Evolutionary conservation across 768 basidiomycete genomes (phyloP).

Genomic region (Baorangia bicolor): DNA sequence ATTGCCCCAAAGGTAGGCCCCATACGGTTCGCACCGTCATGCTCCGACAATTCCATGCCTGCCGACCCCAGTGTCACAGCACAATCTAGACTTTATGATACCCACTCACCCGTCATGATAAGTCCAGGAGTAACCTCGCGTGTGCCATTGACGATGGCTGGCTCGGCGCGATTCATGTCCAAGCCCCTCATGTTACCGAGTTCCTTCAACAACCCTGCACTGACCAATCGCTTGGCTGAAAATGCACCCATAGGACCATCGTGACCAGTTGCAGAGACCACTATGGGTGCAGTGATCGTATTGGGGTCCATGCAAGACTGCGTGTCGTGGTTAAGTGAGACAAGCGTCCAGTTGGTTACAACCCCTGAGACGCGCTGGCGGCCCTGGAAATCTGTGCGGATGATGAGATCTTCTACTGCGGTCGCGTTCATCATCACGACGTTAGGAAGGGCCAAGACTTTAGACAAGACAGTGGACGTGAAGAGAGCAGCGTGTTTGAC

Average conservation of each 20-base stretch:
- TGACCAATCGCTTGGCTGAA: constrained; percentile 75
- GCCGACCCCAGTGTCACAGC: neutral
- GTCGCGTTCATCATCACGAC: constrained; percentile 78
- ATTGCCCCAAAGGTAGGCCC: constrained; percentile 79
- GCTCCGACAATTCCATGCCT: constrained; percentile 84
- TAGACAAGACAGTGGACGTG: constrained; percentile 72
- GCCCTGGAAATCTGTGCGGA: constrained; percentile 49
- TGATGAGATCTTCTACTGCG: constrained; percentile 78
- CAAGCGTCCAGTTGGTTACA: constrained; percentile 55
- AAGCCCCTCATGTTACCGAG: constrained; percentile 79
- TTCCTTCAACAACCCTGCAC: constrained; percentile 68
- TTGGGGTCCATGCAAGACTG: constrained; percentile 80
- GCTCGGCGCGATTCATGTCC: constrained; percentile 82
- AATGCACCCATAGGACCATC: constrained; percentile 83
- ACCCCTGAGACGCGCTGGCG: constrained; percentile 49
- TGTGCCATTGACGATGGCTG: constrained; percentile 74
- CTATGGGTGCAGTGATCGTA: constrained; percentile 76
- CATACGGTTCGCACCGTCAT: constrained; percentile 78
- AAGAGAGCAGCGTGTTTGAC: constrained; percentile 83
- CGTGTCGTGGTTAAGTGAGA: constrained; percentile 63
- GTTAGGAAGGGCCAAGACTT: constrained; percentile 67
- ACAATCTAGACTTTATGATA: neutral
- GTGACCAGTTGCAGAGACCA: constrained; percentile 72
- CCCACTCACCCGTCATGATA: constrained; percentile 62
- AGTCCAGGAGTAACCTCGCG: constrained; percentile 76